A percentile compares a stretch with the other conserved stretches of the same genome.
phyloP scores from a whole-genome alignment of 176 grass and related monocot genomes.

The Oryza punctata region DNA sequence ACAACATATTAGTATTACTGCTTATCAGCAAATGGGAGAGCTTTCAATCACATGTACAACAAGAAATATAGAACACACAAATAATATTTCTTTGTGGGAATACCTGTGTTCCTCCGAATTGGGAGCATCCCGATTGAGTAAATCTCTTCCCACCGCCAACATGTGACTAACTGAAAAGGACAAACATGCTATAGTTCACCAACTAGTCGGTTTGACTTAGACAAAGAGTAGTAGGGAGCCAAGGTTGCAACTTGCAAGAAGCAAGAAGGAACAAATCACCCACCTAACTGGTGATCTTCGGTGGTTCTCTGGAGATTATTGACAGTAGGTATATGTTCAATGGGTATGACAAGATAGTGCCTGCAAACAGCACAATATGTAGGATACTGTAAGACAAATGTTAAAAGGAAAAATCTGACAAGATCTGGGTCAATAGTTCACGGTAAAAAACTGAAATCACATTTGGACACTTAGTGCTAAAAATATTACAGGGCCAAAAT shows the following conservation, averaged over 20 bases:
- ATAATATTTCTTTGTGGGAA: conserved; percentile 20
- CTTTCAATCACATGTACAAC: conserved; percentile 1
- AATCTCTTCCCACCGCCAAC: conserved; percentile 80
- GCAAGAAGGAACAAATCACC: conserved; percentile 30
- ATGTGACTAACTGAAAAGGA: conserved; percentile 78
- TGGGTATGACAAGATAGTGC: conserved; percentile 93
- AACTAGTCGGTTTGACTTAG: neutral
- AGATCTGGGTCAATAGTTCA: neutral
- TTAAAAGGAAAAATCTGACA: neutral
- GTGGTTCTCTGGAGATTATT: conserved; percentile 56
- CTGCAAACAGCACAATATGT: conserved; percentile 41
- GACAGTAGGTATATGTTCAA: conserved; percentile 80
- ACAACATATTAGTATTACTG: neutral
- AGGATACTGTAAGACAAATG: neutral
- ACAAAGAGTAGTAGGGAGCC: neutral
- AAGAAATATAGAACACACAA: conserved; percentile 15
- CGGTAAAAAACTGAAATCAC: neutral
- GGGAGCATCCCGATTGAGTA: conserved; percentile 75
- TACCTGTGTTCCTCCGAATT: conserved; percentile 75
- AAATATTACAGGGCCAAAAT: neutral
- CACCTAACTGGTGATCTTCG: conserved; percentile 79
- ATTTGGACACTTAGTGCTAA: neutral
- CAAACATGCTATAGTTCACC: neutral
- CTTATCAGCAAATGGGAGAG: neutral
- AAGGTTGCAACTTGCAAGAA: neutral